Evolutionary conservation across 1,284 basidiomycete genomes (phyloP).

Genomic region (Chondrostereum purpureum): DNA sequence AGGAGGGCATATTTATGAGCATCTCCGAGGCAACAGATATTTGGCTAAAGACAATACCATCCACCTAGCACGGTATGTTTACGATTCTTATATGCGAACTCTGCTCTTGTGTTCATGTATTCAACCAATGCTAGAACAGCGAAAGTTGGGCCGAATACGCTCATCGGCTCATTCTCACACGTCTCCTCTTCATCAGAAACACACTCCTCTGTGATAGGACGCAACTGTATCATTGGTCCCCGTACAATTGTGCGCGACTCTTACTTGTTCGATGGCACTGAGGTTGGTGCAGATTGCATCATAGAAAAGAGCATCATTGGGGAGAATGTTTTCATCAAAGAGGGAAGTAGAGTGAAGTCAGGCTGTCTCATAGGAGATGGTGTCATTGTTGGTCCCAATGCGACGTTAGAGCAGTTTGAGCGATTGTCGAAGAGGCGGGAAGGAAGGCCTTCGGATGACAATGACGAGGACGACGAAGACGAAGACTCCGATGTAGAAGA

Average conservation of each 20-base stretch:
- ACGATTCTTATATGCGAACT: constrained; percentile 6
- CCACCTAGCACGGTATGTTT: constrained; percentile 61
- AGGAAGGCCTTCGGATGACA: constrained; percentile 13
- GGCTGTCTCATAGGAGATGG: constrained; percentile 80
- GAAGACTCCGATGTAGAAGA: constrained; percentile 60
- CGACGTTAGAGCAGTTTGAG: constrained; percentile 64
- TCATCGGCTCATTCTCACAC: constrained; percentile 69
- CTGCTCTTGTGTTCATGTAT: constrained; percentile 1
- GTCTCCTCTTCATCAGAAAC: constrained; percentile 63
- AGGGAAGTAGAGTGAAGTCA: constrained; percentile 51
- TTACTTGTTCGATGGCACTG: constrained; percentile 78
- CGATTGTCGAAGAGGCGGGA: constrained; percentile 53
- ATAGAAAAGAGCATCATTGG: constrained; percentile 80
- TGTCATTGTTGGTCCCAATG: constrained; percentile 71
- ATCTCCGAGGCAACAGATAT: constrained; percentile 82
- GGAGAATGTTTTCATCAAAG: constrained; percentile 64
- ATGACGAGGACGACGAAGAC: constrained; percentile 24
- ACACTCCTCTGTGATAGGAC: constrained; percentile 69
- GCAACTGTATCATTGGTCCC: constrained; percentile 62
- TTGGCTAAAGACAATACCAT: constrained; percentile 73
- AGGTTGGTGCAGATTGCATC: constrained; percentile 71
- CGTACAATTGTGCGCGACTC: constrained; percentile 62
- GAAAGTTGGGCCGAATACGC: constrained; percentile 75
- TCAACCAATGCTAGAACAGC: constrained; percentile 49
- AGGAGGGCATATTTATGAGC: constrained; percentile 73